A percentile compares a stretch with the other conserved stretches of the same genome.
phyloP scores from a whole-genome alignment of 2,329 filamentous ascomycete species.

The Lachnellula hyalina region DNA sequence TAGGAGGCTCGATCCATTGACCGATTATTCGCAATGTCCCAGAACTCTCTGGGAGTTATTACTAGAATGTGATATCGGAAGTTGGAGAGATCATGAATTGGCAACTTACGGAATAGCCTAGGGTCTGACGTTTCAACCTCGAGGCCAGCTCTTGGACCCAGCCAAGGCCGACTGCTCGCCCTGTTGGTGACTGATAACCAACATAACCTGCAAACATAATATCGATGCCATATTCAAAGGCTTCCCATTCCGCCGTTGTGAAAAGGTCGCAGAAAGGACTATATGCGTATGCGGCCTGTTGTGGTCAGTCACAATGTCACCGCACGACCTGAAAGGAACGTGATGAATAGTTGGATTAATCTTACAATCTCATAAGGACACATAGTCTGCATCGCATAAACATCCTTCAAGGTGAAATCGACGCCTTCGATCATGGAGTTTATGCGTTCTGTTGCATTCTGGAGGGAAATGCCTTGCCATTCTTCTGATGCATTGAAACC shows the following conservation, averaged over 20 bases:
- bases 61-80: no score
- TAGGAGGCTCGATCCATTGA: no score
- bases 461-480: constrained; percentile 63
- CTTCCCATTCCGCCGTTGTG: constrained; percentile 68
- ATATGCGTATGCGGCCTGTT: constrained; percentile 63
- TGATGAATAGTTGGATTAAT: neutral
- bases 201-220: constrained; percentile 55
- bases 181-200: constrained; percentile 24
- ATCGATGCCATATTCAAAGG: constrained; percentile 67
- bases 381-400: constrained; percentile 63
- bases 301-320: constrained; percentile 8
- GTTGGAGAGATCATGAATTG: no score
- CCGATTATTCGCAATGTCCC: no score
- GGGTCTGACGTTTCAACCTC: constrained; percentile 61
- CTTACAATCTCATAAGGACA: constrained; percentile 68
- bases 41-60: no score
- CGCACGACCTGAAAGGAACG: neutral
- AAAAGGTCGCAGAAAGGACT: constrained; percentile 71
- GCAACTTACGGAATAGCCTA: constrained; percentile 42
- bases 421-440: constrained; percentile 48
- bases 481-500: constrained; percentile 48
- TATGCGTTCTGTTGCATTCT: constrained; percentile 57
- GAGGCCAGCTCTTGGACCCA: constrained; percentile 70
- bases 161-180: constrained; percentile 66
- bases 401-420: constrained; percentile 60